Evolutionary conservation across 495 filamentous ascomycete species (phyloP), one percentile per base, ranked within the genome.

Genomic region (Penicillium ochrochloron): DNA sequence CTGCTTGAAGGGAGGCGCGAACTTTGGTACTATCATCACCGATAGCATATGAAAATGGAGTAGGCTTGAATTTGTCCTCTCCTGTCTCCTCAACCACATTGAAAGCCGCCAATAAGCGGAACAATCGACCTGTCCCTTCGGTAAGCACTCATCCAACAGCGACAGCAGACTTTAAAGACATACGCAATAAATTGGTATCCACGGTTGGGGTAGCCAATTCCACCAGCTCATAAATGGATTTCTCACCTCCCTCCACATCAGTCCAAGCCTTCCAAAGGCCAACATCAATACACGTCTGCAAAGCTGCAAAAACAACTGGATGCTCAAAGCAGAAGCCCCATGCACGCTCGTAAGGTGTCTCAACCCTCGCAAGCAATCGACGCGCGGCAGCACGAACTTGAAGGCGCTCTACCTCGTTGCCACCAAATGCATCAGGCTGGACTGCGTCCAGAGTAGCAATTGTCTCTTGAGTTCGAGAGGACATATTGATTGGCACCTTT

Each of bases 291-390:
- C 41, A 44, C 0, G 7, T 44, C 41, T 44, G 41, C 41, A 44
- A 44, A 5, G 17, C 41, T 1, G 17, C 41, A 19, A 44, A 44
- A n/a, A 44, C 41, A 44, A 44, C 41, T 17, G 41, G 17, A 44
- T 44, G 41, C 41, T 44, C 41, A 44, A 44, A 44, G 41, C 41
- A 44, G n/a, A 44, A 44, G 41, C 41, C 41, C 41, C 41, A 44
- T 8, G 41, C 41, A 9, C 41, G 41, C 6, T 44, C 41, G n/a
- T 44, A 44, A 0, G 41, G 17, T 2, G 41, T 44, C 41, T 44
- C 41, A 5, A 44, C 15, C 19, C 41, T 1, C 2, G 17, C 41
- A 7, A 19, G 41, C 17, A 44, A 17, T 19, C 17, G 41, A 42
- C 39, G 39, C 17, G 39, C 39, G 17, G 39, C 14, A n/a, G 39